Evolutionary conservation across 352 stramenopile genomes (phyloP).

Genomic region (Phytophthora uliginosa): DNA sequence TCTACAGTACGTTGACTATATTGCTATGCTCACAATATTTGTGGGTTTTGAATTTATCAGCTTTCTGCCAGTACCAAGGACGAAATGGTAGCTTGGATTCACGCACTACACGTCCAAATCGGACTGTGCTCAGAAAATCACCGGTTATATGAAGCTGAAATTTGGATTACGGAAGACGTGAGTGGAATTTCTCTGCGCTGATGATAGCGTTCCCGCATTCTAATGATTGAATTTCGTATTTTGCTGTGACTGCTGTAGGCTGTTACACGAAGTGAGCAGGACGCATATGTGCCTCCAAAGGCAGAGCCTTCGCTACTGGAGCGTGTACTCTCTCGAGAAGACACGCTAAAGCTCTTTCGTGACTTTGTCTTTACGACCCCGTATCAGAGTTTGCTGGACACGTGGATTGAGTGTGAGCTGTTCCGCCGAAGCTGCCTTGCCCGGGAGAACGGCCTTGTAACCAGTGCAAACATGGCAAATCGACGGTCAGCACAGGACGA

Average conservation of each 20-base stretch:
- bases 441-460: conserved; percentile 61
- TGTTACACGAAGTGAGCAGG: conserved; percentile 69
- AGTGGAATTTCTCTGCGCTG: conserved; percentile 6
- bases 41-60: conserved; percentile 26
- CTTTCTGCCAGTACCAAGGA: conserved; percentile 84
- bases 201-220: background rate
- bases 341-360: conserved; percentile 83
- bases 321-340: conserved; percentile 76
- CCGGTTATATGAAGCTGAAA: conserved; percentile 82
- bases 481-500: conserved; percentile 69
- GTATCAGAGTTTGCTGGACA: conserved; percentile 77
- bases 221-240: background rate
- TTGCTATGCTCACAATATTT: background rate
- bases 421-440: conserved; percentile 79
- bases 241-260: conserved; percentile 39
- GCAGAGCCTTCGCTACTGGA: conserved; percentile 74
- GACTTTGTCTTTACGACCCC: conserved; percentile 79
- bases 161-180: conserved; percentile 90
- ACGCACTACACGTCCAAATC: conserved; percentile 85
- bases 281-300: conserved; percentile 47
- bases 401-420: conserved; percentile 88
- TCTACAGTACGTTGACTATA: background rate
- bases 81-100: conserved; percentile 86
- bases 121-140: conserved; percentile 85
- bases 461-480: conserved; percentile 32